A percentile compares a stretch with the other conserved stretches of the same genome.
phyloP scores from a whole-genome alignment of 768 basidiomycete species.

The Suillus tomentosus region DNA sequence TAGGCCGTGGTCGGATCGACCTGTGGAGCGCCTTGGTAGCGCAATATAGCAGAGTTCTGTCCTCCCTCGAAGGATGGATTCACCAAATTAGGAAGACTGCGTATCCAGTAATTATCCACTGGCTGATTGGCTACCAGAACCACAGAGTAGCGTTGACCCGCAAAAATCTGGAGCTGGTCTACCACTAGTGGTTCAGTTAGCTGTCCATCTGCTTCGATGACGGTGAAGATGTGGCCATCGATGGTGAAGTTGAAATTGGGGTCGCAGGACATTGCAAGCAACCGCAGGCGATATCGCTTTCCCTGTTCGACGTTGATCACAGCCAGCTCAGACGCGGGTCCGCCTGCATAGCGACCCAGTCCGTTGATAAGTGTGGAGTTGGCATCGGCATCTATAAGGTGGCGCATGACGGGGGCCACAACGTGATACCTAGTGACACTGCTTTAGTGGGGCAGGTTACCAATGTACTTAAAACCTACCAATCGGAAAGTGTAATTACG shows the following conservation, averaged over 20 bases:
- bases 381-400: constrained; percentile 15
- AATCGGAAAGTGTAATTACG: constrained; percentile 47
- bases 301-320: constrained; percentile 36
- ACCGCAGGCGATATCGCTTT: constrained; percentile 40
- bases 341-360: constrained; percentile 37
- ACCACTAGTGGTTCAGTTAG: constrained; percentile 42
- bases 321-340: constrained; percentile 34
- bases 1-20: constrained; percentile 42
- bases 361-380: constrained; percentile 43
- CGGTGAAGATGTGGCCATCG: constrained; percentile 44
- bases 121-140: constrained; percentile 34
- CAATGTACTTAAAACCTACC: constrained; percentile 18
- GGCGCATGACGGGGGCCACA: constrained; percentile 25
- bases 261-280: constrained; percentile 44
- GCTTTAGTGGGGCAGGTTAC: not conserved
- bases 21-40: constrained; percentile 44
- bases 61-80: constrained; percentile 37
- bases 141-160: constrained; percentile 36
- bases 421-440: constrained; percentile 22
- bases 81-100: constrained; percentile 35
- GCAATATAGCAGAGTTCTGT: constrained; percentile 55
- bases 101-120: constrained; percentile 49
- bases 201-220: constrained; percentile 49
- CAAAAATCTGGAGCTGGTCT: constrained; percentile 40
- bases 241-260: constrained; percentile 45